Base-by-base conservation (phyloP, 208 protist species). In the Borovskyia barvae region DNA sequence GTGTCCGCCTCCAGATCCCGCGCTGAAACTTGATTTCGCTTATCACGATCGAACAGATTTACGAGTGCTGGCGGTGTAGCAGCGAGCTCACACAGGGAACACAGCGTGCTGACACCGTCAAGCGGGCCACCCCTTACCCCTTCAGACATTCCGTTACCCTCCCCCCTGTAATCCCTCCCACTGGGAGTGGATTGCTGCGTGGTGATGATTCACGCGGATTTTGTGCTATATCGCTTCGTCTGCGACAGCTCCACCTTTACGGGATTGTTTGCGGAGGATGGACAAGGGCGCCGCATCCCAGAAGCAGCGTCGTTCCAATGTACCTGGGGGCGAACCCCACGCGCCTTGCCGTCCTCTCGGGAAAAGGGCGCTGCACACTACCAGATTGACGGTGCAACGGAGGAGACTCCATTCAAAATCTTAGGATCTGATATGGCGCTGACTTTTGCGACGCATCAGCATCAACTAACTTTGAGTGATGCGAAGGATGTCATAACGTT, bases 191-290 rank as follows among this genome's bases (percentile, higher is more conserved):
- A n/a, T n/a, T n/a, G 5, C 22, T 59, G 19, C 36, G 37, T 33
- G 52, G 17, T 1, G 24, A 85, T 92, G 88, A 64, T 92, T 8
- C 64, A 70, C 19, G 19, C 86, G 5, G 61, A 79, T 7, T 83
- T 95, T 55, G 86, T 83, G 3, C 63, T 92, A 0, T 85, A 95
- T 43, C 82, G 88, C 46, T 87, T 95, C 47, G 66, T 89, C 14
- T 95, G 80, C 46, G 81, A 91, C 60, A 58, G 81, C 19, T 55
- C 62, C 6, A 82, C 76, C 25, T 94, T 89, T 47, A 77, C 79
- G 25, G 69, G 73, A 0, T 48, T 94, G 1, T 94, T 90, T 57
- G 36, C 66, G 1, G 52, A 74, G 22, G 78, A 92, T 29, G 43
- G 49, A 4, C 73, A 80, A 22, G 74, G 75, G 24, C 62, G 71